A percentile compares a stretch with the other conserved stretches of the same genome.
Conservation (phyloP, 176 grass and related monocot genomes). For the Lolium multiflorum region DNA sequence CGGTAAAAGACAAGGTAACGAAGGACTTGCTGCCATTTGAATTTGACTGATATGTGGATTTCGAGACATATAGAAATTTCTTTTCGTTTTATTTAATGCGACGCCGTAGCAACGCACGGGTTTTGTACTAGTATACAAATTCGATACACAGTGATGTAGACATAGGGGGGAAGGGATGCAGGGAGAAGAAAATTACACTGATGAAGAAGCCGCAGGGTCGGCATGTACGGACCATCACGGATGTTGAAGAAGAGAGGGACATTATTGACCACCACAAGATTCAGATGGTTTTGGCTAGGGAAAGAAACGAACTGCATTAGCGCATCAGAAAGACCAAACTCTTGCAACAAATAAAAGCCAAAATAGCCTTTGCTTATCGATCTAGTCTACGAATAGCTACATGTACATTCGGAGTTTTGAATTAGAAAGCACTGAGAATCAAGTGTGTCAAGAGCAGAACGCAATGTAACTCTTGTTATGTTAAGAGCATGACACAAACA, state of each 20-base stretch:
- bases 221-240: slow-evolving; percentile 97
- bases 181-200: slow-evolving; percentile 72
- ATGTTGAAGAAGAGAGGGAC: slow-evolving; percentile 97
- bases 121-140: slow-evolving; percentile 16
- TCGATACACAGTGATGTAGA: slow-evolving; percentile 19
- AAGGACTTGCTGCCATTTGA: too few species aligned
- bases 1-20: too few species aligned
- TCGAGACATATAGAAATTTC: too few species aligned
- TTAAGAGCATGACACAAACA: slow-evolving; percentile 1
- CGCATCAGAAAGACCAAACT: neutral
- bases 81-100: too few species aligned
- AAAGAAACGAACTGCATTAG: slow-evolving; percentile 19
- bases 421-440: neutral
- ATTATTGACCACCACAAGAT: slow-evolving; percentile 98
- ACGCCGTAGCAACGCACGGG: too few species aligned
- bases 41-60: too few species aligned
- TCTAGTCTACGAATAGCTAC: neutral
- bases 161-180: neutral
- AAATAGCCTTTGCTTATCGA: neutral
- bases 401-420: neutral
- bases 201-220: slow-evolving; percentile 95
- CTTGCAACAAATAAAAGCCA: neutral
- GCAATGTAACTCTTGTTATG: slow-evolving; percentile 14
- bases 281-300: slow-evolving; percentile 97
- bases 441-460: too few species aligned